Evolutionary conservation across 257 asterid species (phyloP).

Genomic region (Solanum tarijense): DNA sequence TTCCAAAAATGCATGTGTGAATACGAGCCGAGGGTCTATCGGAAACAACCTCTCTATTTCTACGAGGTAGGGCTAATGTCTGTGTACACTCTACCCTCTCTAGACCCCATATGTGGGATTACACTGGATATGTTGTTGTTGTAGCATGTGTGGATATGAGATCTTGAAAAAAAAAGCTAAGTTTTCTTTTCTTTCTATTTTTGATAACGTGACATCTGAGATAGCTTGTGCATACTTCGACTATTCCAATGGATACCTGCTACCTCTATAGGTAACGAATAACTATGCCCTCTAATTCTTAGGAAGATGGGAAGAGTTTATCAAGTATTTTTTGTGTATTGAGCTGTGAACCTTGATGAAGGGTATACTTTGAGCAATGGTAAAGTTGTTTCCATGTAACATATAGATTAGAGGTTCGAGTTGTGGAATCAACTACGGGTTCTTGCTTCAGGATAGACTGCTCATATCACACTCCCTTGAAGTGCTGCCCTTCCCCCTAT

Average conservation of each 20-base stretch:
- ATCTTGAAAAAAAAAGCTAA: not conserved
- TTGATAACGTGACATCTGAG: not conserved
- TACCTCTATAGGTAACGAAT: not conserved
- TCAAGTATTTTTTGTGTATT: not conserved
- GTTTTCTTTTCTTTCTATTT: not conserved
- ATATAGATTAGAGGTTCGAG: not conserved
- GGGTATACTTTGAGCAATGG: not conserved
- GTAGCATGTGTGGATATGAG: conserved; percentile 20
- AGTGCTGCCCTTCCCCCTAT: not conserved
- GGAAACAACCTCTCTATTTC: not conserved
- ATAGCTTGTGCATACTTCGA: not conserved
- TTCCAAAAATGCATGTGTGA: conserved; percentile 26
- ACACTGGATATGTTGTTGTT: not conserved
- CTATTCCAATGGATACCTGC: not conserved
- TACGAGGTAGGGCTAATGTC: not conserved
- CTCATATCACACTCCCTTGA: not conserved
- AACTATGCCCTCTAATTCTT: not conserved
- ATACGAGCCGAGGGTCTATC: not conserved
- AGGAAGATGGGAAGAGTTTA: not conserved
- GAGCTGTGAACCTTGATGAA: not conserved
- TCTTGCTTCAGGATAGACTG: not conserved
- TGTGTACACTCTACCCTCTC: not conserved
- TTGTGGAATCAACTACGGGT: not conserved
- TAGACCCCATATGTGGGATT: not conserved
- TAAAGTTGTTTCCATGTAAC: not conserved